Conservation (phyloP, 2,329 filamentous ascomycete species). For the Akanthomyces uredinophilus region DNA sequence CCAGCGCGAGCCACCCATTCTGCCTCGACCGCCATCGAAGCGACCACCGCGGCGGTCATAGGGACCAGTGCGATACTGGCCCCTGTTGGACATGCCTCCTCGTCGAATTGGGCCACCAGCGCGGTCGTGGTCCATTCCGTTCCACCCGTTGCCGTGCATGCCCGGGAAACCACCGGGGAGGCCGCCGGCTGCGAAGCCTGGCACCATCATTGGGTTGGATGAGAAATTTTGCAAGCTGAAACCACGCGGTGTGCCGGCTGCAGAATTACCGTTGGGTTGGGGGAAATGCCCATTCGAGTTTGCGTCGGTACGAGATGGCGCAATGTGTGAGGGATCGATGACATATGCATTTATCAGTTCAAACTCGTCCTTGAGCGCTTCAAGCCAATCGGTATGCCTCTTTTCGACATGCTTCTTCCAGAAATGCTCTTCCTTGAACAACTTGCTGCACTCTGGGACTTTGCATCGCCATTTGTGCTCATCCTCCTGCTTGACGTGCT, state of each 20-base stretch:
- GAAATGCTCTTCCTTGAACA: slow-evolving; percentile 96
- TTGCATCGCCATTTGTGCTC: slow-evolving; percentile 96
- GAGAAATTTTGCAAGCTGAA: slow-evolving; percentile 78
- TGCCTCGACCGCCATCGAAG: slow-evolving; percentile 47
- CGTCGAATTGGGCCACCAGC: slow-evolving; percentile 65
- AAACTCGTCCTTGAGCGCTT: slow-evolving; percentile 77
- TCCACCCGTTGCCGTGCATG: slow-evolving; percentile 46
- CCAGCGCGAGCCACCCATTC: slow-evolving; percentile 55
- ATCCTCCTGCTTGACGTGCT: slow-evolving; percentile 94
- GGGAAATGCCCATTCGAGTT: slow-evolving; percentile 97
- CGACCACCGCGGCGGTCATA: slow-evolving; percentile 64
- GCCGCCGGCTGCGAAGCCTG: slow-evolving; percentile 50
- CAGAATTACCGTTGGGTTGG: slow-evolving; percentile 66
- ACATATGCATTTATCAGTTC: slow-evolving; percentile 91
- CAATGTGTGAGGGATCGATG: slow-evolving; percentile 89
- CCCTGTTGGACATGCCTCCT: slow-evolving; percentile 49
- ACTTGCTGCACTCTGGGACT: slow-evolving; percentile 89
- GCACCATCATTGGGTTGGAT: slow-evolving; percentile 56
- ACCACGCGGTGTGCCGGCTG: slow-evolving; percentile 80
- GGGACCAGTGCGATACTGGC: slow-evolving; percentile 62
- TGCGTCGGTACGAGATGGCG: slow-evolving; percentile 84
- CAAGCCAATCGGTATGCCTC: slow-evolving; percentile 83
- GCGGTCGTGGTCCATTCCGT: slow-evolving; percentile 49
- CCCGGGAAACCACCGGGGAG: slow-evolving; percentile 53
- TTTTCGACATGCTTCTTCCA: slow-evolving; percentile 99